Evolutionary conservation across 768 basidiomycete genomes (phyloP), one percentile per base, ranked within the genome.

Genomic region (Pleurotus sapidus): DNA sequence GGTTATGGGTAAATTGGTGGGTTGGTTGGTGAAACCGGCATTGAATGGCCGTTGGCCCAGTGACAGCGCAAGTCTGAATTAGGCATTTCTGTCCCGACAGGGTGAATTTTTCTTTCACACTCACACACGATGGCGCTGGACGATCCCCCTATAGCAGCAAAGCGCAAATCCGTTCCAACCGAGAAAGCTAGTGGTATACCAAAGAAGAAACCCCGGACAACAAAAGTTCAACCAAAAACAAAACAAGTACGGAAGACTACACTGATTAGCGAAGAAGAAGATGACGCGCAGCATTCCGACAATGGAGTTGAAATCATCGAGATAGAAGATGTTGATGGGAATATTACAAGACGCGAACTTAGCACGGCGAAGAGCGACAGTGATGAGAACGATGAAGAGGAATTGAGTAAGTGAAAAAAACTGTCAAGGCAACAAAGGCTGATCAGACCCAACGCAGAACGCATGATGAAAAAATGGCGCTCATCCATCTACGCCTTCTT

Each of bases 401-500:
- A 57, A 30, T 34, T 57, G 11, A 23, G 56, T 57, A 20, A 24
- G 46, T 48, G n/a, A 24, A 30, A 30, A 30, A 30, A 30, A 30
- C 27, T 48, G 9, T 24, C 11, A 30, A 14, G 42, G 11, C 18
- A 43, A 6, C 18, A 6, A 7, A n/a, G n/a, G n/a, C n/a, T n/a
- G 12, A 8, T n/a, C 4, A 8, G 4, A 43, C 5, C 12, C 12
- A 14, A 43, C 42, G 12, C 42, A 68, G 67, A 59, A 4, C 18
- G 46, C 11, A 38, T 66, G 7, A 46, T 20, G 47, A 62, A 70
- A 62, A 68, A 59, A 1, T 70, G 68, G 68, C 61, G 45, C 12
- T 61, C 68, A n/a, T 61, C 60, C 0, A 58, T 72, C 1, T 72
- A 72, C 53, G 64, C 59, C 0, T 72, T 70, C 56, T 70, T 67